A percentile compares a stretch with the other conserved stretches of the same genome.
Conservation (phyloP, 108 stramenopile genomes). For the Conticribra guillardii region DNA sequence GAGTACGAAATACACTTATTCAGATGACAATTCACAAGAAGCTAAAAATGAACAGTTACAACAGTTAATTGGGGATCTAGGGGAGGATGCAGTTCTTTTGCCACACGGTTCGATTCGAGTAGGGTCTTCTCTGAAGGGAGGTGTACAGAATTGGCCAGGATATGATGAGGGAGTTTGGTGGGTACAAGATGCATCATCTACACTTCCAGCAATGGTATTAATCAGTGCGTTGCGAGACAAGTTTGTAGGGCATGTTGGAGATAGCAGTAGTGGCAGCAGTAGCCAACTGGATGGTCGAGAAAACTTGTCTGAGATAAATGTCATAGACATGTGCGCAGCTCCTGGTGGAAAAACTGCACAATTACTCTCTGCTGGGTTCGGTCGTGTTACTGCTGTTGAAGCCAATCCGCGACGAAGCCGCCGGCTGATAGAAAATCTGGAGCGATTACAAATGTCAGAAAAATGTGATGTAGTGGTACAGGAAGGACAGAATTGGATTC, state of each 20-base stretch:
- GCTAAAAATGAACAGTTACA: conserved; percentile 19
- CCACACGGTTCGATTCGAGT: conserved; percentile 76
- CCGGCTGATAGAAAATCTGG: conserved; percentile 64
- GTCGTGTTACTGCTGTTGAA: conserved; percentile 77
- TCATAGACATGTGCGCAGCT: conserved; percentile 96
- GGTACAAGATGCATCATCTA: conserved; percentile 84
- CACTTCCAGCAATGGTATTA: conserved; percentile 74
- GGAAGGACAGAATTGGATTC: conserved; percentile 68
- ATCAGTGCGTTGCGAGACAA: conserved; percentile 43
- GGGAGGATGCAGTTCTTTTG: conserved; percentile 49
- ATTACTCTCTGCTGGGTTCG: conserved; percentile 85
- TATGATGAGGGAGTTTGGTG: conserved; percentile 83
- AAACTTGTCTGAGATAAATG: conserved; percentile 51
- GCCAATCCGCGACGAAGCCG: conserved; percentile 47
- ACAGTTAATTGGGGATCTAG: conserved; percentile 31
- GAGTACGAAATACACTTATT: conserved; percentile 50
- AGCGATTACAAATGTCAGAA: conserved; percentile 53
- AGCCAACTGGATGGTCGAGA: too few relatives aligned
- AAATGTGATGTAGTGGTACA: conserved; percentile 62
- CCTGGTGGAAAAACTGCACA: conserved; percentile 98
- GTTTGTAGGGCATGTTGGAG: conserved; percentile 14
- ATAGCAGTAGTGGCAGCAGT: too few relatives aligned
- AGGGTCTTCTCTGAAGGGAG: conserved; percentile 35
- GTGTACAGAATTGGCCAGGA: conserved; percentile 65
- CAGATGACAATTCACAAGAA: neutral